Base-by-base conservation (phyloP, 768 basidiomycete genomes). In the Lentinus tigrinus region DNA sequence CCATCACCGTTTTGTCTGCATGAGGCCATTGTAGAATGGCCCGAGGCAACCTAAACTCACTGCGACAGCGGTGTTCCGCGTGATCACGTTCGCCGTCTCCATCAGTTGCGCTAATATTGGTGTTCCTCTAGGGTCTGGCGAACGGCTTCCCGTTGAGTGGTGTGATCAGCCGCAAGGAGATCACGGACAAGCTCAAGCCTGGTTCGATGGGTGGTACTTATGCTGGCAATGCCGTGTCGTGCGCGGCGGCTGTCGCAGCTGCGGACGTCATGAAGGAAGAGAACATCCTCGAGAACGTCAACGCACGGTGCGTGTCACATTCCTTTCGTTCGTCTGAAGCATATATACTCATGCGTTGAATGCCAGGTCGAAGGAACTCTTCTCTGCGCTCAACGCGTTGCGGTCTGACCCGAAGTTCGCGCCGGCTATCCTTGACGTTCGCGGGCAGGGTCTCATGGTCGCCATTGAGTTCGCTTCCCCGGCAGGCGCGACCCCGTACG, bases 131-230 rank as follows among this genome's bases (percentile, higher is more conserved):
- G 85, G 92, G 92, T 10, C 73, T 95, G 6, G 92, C 91, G 38
- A 93, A 95, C 70, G 95, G 95, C 3, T 96, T 97, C 83, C 96
- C 96, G 3, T 76, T 98, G 54, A 93, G 91, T 57, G 94, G 85
- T 7, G 83, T 98, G 39, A 81, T 95, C 50, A 88, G 89, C 61
- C 75, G 87, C 52, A 91, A 84, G 73, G 89, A 91, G 52, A 69
- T 96, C 36, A 93, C 91, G 28, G 91, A 94, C 71, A 83, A 78
- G 64, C 77, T 95, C 52, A 79, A 76, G 63, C 85, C 91, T 7
- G 93, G 93, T n/a, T 83, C 85, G 9, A 87, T 93, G 86, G 91
- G 91, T 26, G 92, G 93, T 23, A 95, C 93, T 4, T 95, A 95
- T 62, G 92, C 91, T 1, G 95, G 95, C 26, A 98, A 96, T 66